phyloP scores from a whole-genome alignment of 345 rosid genomes.

The Sonneratia alba region DNA sequence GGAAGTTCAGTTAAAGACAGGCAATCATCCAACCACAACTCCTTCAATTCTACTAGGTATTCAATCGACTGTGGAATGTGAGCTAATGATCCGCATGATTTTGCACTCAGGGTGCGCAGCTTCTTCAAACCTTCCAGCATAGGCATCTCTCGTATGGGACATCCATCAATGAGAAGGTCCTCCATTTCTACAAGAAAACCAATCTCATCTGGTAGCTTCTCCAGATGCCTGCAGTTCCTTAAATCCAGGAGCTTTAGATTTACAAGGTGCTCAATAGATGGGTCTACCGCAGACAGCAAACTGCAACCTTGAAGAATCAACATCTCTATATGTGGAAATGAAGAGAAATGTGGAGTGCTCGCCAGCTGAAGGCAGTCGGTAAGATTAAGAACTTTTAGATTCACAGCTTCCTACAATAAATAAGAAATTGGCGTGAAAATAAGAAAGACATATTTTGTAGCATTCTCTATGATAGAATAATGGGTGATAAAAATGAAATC shows the following conservation, averaged over 20 bases:
- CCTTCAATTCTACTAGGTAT: accelerated
- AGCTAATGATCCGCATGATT: neutral
- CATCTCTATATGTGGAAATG: neutral
- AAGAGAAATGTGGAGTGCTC: conserved; percentile 4
- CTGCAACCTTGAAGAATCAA: conserved; percentile 2
- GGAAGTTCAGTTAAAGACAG: neutral
- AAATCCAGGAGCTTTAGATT: neutral
- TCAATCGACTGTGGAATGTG: neutral
- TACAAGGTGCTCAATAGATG: neutral
- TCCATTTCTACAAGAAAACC: neutral
- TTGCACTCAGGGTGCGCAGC: neutral
- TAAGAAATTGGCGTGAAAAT: neutral
- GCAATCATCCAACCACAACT: neutral
- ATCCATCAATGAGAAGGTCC: conserved; percentile 6
- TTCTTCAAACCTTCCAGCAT: neutral
- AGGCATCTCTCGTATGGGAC: neutral
- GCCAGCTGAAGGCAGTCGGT: neutral
- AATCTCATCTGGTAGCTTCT: conserved; percentile 3
- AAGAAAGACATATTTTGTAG: neutral
- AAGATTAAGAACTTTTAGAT: conserved; percentile 7
- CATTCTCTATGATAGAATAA: neutral
- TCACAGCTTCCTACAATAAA: neutral
- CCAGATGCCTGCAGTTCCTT: neutral
- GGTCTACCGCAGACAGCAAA: neutral
- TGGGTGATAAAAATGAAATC: neutral